Base-by-base conservation (phyloP, 2,329 filamentous ascomycete species). In the Dothideomycetes sp. region DNA sequence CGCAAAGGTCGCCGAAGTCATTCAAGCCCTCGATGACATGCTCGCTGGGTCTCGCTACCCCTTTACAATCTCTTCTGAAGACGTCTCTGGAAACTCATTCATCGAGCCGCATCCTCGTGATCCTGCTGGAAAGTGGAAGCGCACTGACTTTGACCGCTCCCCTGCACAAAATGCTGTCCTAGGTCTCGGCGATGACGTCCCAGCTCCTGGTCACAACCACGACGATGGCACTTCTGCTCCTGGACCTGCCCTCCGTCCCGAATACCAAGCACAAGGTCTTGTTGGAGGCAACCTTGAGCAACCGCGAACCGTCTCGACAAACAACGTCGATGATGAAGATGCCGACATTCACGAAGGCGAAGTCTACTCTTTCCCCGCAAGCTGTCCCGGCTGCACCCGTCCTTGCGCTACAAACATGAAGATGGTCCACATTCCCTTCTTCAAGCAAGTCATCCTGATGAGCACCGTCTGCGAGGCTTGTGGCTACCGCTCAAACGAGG, bases 391-490 rank as follows among this genome's bases (percentile, higher is more conserved):
- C 45, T 98, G 91, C 69, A 79, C 80, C 55, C 84, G 84, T 61
- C 67, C 77, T 4, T 95, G 88, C 64, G 78, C 79, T 3, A 94
- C 93, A 8, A 88, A 94, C 62, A 95, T 95, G 86, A 94, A 95
- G 69, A 94, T 94, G 81, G 86, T 96, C 42, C 86, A 94, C 54
- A 95, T 98, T 46, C 91, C 91, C 1, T 83, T 94, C 65, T 98
- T 98, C 69, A 94, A 95, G 65, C 85, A 96, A 57, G 91, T 98
- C 3, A 80, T 95, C 31, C 72, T 98, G 52, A 96, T 94, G 84
- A 88, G 81, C 51, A 96, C 89, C 2, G 80, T 86, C 19, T 98
- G 91, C 64, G 81, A 89, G 19, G 73, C 81, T 60, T 98, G 91
- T 58, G 89, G 89, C 42, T 60, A 96, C 68, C 81, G 86, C 46